Conservation (phyloP, 306 rosid genomes). For the Pterocarpus santalinus region DNA sequence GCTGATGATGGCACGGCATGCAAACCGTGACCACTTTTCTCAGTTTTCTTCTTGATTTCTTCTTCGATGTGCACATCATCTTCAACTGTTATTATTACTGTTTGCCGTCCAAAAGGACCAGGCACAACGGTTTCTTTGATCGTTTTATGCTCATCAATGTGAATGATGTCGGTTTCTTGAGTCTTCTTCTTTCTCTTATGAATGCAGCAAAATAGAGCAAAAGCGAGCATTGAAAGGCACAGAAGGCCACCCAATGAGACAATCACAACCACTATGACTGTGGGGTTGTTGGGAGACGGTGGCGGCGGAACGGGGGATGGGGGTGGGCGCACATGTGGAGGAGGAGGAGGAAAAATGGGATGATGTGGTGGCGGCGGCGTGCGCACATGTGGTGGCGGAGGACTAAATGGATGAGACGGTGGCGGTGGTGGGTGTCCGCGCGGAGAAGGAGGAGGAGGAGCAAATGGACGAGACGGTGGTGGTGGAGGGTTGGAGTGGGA, state of each 20-base stretch:
- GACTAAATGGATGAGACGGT: slow-evolving; percentile 35
- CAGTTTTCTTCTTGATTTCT: slow-evolving; percentile 53
- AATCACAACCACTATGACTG: slow-evolving; percentile 64
- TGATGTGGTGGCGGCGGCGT: slow-evolving; percentile 56
- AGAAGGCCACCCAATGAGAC: slow-evolving; percentile 65
- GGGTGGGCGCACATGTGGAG: slow-evolving; percentile 52
- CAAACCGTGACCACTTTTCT: slow-evolving; percentile 49
- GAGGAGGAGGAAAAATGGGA: slow-evolving; percentile 54
- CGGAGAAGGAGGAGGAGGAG: slow-evolving; percentile 44
- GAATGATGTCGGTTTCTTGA: slow-evolving; percentile 60
- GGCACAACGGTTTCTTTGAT: slow-evolving; percentile 60
- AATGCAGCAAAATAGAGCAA: slow-evolving; percentile 59
- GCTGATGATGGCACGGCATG: slow-evolving; percentile 50
- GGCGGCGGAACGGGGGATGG: slow-evolving; percentile 61
- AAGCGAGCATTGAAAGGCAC: slow-evolving; percentile 70
- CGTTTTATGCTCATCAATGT: slow-evolving; percentile 69
- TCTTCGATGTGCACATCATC: slow-evolving; percentile 75
- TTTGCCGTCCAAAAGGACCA: slow-evolving; percentile 66
- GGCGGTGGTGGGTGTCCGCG: slow-evolving; percentile 33
- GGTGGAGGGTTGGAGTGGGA: slow-evolving; percentile 35
- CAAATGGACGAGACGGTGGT: slow-evolving; percentile 42
- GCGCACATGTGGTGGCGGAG: slow-evolving; percentile 35
- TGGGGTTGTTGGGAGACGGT: slow-evolving; percentile 65
- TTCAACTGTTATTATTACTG: slow-evolving; percentile 60
- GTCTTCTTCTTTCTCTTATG: slow-evolving; percentile 60